Conservation (phyloP, 805 yeast genomes). For the Metschnikowia cubensis region DNA sequence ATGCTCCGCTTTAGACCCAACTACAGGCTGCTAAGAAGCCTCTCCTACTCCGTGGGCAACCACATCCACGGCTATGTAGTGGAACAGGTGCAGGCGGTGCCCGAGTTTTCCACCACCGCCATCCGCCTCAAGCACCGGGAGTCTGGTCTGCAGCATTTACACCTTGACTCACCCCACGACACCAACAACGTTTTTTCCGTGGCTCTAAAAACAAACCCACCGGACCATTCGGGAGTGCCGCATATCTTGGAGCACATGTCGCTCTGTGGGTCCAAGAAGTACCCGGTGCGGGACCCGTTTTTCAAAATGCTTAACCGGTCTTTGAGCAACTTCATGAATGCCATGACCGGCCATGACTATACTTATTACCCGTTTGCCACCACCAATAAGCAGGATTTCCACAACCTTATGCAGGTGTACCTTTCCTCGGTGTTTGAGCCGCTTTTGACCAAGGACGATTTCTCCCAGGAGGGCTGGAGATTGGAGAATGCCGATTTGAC, state of each 20-base stretch:
- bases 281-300: conserved; percentile 95
- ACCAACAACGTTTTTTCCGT: conserved; percentile 83
- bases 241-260: conserved; percentile 96
- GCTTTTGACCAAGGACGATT: conserved; percentile 70
- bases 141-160: conserved; percentile 80
- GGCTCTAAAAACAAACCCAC: conserved; percentile 91
- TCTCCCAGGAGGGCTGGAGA: conserved; percentile 97
- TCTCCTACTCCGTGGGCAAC: conserved; percentile 49
- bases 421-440: conserved; percentile 86
- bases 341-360: conserved; percentile 97
- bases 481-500: conserved; percentile 64
- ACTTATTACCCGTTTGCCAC: conserved; percentile 96
- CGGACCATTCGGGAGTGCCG: conserved; percentile 92
- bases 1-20: neutral
- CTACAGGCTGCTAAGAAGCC: neutral
- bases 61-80: conserved; percentile 65
- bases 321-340: conserved; percentile 95
- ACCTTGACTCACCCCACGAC: conserved; percentile 76
- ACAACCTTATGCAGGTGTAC: conserved; percentile 82
- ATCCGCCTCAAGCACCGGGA: conserved; percentile 62
- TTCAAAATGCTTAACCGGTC: conserved; percentile 95
- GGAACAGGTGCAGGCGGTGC: conserved; percentile 61
- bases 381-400: conserved; percentile 76
- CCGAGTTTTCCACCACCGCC: conserved; percentile 79
- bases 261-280: conserved; percentile 85